A percentile compares a stretch with the other conserved stretches of the same genome.
phyloP scores from a whole-genome alignment of 2,329 filamentous ascomycete genomes.

The Pseudogymnoascus sp. region DNA sequence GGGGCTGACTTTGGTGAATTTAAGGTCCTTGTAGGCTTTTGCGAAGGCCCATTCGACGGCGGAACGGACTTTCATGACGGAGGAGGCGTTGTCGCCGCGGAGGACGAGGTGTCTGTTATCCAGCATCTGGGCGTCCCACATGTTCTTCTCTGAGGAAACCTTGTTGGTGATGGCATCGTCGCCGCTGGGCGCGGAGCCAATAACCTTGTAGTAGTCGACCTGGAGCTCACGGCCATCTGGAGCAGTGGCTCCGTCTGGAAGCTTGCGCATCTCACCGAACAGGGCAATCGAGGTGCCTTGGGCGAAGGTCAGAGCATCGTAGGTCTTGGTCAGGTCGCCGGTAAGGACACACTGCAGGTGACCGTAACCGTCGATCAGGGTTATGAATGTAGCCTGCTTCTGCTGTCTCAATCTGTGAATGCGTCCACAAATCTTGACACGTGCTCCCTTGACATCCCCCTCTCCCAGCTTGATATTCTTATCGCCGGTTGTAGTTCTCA shows the following conservation, averaged over 20 bases:
- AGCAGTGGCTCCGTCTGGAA: constrained; percentile 60
- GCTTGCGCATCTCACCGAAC: constrained; percentile 61
- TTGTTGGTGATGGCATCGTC: constrained; percentile 70
- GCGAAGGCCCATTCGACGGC: constrained; percentile 64
- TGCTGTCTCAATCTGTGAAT: constrained; percentile 77
- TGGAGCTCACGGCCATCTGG: constrained; percentile 66
- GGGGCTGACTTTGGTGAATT: constrained; percentile 64
- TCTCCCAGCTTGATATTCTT: constrained; percentile 58
- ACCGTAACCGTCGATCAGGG: constrained; percentile 77
- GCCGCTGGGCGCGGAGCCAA: constrained; percentile 63
- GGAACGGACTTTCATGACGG: constrained; percentile 66
- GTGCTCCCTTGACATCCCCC: constrained; percentile 55
- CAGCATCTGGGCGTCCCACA: constrained; percentile 38
- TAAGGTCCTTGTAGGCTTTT: constrained; percentile 56
- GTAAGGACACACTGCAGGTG: constrained; percentile 76
- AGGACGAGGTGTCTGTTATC: constrained; percentile 68
- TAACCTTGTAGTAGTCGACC: constrained; percentile 65
- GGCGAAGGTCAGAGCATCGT: constrained; percentile 65
- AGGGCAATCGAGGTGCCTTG: constrained; percentile 65
- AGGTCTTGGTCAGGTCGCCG: constrained; percentile 72
- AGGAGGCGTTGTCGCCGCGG: constrained; percentile 60
- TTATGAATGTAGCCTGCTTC: constrained; percentile 81
- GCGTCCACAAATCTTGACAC: constrained; percentile 74
- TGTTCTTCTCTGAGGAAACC: constrained; percentile 62
- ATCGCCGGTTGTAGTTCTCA: constrained; percentile 69